These are phyloP conservation scores for Fusarium marasasianum DNA, from an alignment of 2,329 filamentous ascomycete species.

Conservation along the genomic window DNA sequence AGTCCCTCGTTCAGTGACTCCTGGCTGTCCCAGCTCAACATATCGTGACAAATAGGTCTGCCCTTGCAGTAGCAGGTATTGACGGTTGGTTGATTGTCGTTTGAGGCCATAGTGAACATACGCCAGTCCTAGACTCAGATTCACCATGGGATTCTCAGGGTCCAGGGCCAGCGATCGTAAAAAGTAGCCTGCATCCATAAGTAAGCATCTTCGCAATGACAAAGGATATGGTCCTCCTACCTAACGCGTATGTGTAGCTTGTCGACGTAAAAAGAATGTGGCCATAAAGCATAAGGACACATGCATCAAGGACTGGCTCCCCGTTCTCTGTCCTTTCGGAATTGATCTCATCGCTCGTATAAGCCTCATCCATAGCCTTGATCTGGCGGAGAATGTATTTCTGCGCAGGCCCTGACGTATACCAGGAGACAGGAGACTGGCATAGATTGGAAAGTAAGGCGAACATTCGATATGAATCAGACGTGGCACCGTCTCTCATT, in stretches of 20 bases:
- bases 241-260: slow-evolving; percentile 84
- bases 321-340: background rate
- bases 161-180: slow-evolving; percentile 79
- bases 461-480: slow-evolving; percentile 86
- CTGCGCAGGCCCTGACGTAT: slow-evolving; percentile 82
- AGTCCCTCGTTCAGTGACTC: background rate
- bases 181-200: slow-evolving; percentile 72
- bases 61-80: slow-evolving; percentile 87
- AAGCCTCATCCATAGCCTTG: slow-evolving; percentile 81
- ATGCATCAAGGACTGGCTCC: slow-evolving; percentile 70
- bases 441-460: slow-evolving; percentile 79
- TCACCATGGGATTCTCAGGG: slow-evolving; percentile 79
- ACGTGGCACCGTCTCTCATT: slow-evolving; percentile 83
- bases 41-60: slow-evolving; percentile 75
- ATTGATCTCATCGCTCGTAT: slow-evolving; percentile 42
- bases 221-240: slow-evolving; percentile 51
- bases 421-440: slow-evolving; percentile 77
- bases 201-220: background rate
- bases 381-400: slow-evolving; percentile 94
- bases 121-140: slow-evolving; percentile 81
- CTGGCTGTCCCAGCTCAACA: slow-evolving; percentile 26
- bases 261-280: slow-evolving; percentile 88
- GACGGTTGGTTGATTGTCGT: slow-evolving; percentile 87
- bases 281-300: slow-evolving; percentile 86
- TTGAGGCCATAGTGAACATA: slow-evolving; percentile 93